Percentiles rank a stretch among this genome's conserved stretches.
Evolutionary conservation across 1,139 yeast genomes (phyloP).

Genomic region (Hanseniaspora gamundiae): DNA sequence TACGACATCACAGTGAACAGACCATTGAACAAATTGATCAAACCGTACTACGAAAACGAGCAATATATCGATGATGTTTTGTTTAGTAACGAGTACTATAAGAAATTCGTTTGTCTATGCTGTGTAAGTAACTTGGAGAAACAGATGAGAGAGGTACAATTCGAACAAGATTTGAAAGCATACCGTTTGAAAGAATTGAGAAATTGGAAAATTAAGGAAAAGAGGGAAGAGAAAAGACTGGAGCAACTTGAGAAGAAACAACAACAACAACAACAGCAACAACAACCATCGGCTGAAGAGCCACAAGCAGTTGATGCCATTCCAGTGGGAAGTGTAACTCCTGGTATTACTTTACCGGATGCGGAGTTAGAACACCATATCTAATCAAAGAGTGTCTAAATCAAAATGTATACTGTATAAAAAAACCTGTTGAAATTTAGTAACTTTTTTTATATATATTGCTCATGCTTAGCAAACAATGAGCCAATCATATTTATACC

Average conservation of each 20-base stretch:
- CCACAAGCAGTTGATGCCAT: no score
- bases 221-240: background rate
- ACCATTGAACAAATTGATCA: background rate
- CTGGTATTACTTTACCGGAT: no score
- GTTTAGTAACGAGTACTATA: conserved; percentile 1
- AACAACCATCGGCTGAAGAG: background rate
- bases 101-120: conserved; percentile 3
- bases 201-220: background rate
- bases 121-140: conserved; percentile 1
- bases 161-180: background rate
- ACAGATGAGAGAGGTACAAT: background rate
- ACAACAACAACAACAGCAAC: background rate
- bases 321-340: no score
- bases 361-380: no score
- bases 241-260: background rate
- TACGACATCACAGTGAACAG: background rate
- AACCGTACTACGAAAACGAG: conserved; percentile 2
- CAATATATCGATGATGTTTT: conserved; percentile 2
- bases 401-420: no score
- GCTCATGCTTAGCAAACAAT: no score
- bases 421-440: no score
- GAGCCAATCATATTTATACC: no score
- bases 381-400: no score
- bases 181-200: background rate
- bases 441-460: no score